Conservation (phyloP, 2,329 filamentous ascomycete genomes). For the Ceratocystiopsis minuta region DNA sequence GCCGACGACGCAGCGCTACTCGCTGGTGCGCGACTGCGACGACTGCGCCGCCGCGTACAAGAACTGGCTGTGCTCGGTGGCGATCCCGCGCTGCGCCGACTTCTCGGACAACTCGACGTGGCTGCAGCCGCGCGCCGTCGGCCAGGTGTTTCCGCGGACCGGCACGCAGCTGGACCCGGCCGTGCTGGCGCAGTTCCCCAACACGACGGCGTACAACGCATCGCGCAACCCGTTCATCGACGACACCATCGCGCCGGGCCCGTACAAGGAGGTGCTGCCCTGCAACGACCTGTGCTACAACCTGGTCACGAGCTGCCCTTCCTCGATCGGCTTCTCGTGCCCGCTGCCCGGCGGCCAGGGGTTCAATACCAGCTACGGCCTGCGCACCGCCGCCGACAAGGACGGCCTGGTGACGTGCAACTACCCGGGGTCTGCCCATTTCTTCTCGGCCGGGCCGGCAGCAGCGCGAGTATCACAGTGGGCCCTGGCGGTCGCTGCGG, state of each 20-base stretch:
- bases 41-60: conserved; percentile 75
- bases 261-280: conserved; percentile 84
- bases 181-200: conserved; percentile 11
- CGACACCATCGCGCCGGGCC: conserved; percentile 52
- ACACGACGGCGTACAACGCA: conserved; percentile 25
- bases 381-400: conserved; percentile 8
- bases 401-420: conserved; percentile 31
- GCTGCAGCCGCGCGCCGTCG: conserved; percentile 54
- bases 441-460: conserved; percentile 18
- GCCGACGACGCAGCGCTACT: conserved; percentile 55
- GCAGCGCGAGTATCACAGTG: no score
- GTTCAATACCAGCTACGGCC: conserved; percentile 29
- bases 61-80: conserved; percentile 84
- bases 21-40: conserved; percentile 55
- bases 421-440: conserved; percentile 41
- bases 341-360: conserved; percentile 29
- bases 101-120: conserved; percentile 34
- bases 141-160: conserved; percentile 53
- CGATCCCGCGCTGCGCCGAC: conserved; percentile 82
- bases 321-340: conserved; percentile 57
- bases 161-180: conserved; percentile 26
- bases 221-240: conserved; percentile 64
- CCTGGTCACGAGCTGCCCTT: conserved; percentile 70
- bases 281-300: conserved; percentile 79
- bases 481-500: no score